phyloP scores from a whole-genome alignment of 371 early-diverging fungal species.

The Rozella allomycis region DNA sequence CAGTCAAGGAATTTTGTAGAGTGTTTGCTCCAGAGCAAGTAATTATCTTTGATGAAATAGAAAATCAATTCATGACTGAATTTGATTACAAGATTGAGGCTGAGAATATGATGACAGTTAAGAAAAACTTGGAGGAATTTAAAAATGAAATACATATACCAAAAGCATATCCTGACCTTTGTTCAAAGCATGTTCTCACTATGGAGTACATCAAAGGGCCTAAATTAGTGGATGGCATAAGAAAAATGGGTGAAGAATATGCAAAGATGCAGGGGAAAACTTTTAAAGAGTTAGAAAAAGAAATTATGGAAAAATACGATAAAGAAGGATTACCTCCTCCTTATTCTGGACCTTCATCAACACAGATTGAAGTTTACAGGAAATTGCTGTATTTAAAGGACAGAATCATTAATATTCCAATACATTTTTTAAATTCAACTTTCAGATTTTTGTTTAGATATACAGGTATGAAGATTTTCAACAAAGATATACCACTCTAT shows the following conservation, averaged over 20 bases:
- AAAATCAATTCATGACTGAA: conserved; percentile 6
- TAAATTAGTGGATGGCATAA: conserved; percentile 6
- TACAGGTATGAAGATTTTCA: too few relatives aligned
- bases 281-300: conserved; percentile 3
- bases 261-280: conserved; percentile 4
- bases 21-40: conserved; percentile 7
- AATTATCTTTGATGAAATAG: conserved; percentile 8
- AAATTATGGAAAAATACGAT: conserved; percentile 1
- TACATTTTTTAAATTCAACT: too few relatives aligned
- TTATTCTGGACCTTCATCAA: conserved; percentile 3
- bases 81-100: conserved; percentile 10
- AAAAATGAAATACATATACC: conserved; percentile 4
- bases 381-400: too few relatives aligned
- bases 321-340: conserved; percentile 4
- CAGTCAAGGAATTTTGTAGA: conserved; percentile 5
- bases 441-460: neutral
- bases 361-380: too few relatives aligned
- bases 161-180: conserved; percentile 2
- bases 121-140: conserved; percentile 5
- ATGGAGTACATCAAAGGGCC: conserved; percentile 8
- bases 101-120: conserved; percentile 1
- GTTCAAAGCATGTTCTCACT: conserved; percentile 5
- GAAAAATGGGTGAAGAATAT: conserved; percentile 2
- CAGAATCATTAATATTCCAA: too few relatives aligned
- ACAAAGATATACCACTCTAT: too few relatives aligned